Evolutionary conservation across 257 asterid genomes (phyloP), one percentile per base, ranked within the genome.

Genomic region (Capsicum pubescens): DNA sequence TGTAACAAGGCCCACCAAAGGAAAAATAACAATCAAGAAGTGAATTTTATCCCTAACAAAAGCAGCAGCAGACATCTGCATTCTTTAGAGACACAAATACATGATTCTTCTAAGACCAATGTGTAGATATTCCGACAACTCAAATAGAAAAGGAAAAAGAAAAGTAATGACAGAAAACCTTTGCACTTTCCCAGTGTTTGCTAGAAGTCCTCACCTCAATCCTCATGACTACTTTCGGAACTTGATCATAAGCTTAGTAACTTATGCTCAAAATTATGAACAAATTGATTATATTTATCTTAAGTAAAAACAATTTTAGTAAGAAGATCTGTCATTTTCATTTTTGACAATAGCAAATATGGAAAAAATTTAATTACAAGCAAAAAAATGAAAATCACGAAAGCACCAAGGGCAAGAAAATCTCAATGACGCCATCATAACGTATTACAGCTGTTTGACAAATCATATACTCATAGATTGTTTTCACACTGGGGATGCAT

Each of bases 11-110:
- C 39, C 77, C 12, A n/a, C 77, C 21, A 69, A 36, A 39, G 77
- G 26, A 3, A 69, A 15, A 54, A 12, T 14, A 26, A 9, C 50
- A 17, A 54, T 54, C 46, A 54, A 26, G 64, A 77, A 3, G 16
- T 77, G 16, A 77, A 77, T 54, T 52, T 54, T 77, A 77, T 32
- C 66, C 66, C 13, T 32, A 14, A 4, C 26, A 77, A 55, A 35
- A 77, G 64, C 50, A 77, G 32, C 50, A 54, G 50, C 50, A 54
- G 50, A 54, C 82, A 77, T 77, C 82, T 54, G 66, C 66, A 42
- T 77, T 77, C 82, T 77, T 77, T 77, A 54, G 66, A 32, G 32
- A 54, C 32, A 55, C 32, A 77, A 16, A 77, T 54, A 4, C 64
- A 77, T 64, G 71, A 64, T 77, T 26, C 32, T 54, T 54, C 64